Base-by-base conservation (phyloP, 306 rosid species). In the Cucurbita pepo region DNA sequence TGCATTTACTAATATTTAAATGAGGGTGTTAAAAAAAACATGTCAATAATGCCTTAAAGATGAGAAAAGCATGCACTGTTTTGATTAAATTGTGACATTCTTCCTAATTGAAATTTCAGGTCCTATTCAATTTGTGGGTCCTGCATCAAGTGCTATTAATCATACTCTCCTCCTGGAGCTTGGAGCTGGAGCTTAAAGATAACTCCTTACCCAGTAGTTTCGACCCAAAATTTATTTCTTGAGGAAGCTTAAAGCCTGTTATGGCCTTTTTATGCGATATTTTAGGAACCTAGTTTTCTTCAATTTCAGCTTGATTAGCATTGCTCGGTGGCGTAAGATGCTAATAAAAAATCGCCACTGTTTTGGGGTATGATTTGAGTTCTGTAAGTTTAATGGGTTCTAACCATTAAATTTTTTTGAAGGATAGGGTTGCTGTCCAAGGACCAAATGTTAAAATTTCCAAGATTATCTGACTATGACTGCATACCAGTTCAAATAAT, bases 161-260 rank as follows among this genome's bases (percentile, higher is more conserved):
- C 99, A 83, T 74, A 95, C 99, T n/a, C 77, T 95, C 56, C 89
- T 86, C 70, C 74, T 95, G 87, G 99, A 95, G 77, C 89, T 87
- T 56, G 96, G 85, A 76, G 81, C 75, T 57, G 78, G 67, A 80
- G 86, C 81, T 54, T 84, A 85, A 77, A 22, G 77, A 38, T 36
- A 50, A 51, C 16, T 19, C 61, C 64, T 36, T 71, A 14, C 45
- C 34, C 34, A 72, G 52, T 70, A 69, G 70, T 76, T 69, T 69
- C 47, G 73, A 74, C 65, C 43, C 54, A 19, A 43, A 10, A 0
- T 69, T 25, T 69, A 21, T 69, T 69, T 69, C 19, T 15, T 50
- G 74, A 69, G 74, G 43, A 69, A 50, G 45, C 16, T 48, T 51
- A 44, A 40, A 30, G 58, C 45, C n/a, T 30, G 9, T 30, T 37